Conservation (phyloP, 371 early-diverging fungal genomes). For the Syncephalastrum sp. region DNA sequence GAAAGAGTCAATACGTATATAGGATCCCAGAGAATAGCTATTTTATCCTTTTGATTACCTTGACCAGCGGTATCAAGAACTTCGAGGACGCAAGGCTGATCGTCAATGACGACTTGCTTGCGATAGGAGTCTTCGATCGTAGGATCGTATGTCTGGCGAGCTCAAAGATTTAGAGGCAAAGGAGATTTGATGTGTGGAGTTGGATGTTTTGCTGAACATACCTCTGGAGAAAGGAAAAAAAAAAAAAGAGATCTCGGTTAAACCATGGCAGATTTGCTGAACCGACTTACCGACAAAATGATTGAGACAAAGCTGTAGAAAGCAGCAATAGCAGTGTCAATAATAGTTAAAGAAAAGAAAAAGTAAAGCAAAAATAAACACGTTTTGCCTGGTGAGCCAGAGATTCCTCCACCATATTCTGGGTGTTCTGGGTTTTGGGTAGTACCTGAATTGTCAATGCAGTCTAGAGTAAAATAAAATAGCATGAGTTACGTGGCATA, state of each 20-base stretch:
- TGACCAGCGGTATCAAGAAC: conserved; percentile 96
- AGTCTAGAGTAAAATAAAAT: conserved; percentile 8
- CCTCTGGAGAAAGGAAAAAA: conserved; percentile 9
- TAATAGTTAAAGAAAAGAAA: not conserved
- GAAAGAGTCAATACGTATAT: not conserved
- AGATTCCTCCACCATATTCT: not conserved
- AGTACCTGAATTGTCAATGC: conserved; percentile 22
- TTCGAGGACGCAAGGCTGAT: conserved; percentile 89
- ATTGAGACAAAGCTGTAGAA: conserved; percentile 58
- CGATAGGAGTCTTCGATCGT: conserved; percentile 96
- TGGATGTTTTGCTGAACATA: conserved; percentile 2
- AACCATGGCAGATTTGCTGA: not conserved
- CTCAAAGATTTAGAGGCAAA: not conserved
- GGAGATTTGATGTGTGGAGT: not conserved
- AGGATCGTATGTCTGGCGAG: conserved; percentile 86
- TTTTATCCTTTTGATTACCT: conserved; percentile 40
- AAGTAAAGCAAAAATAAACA: not conserved
- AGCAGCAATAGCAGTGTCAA: too few relatives aligned
- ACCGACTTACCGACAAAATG: conserved; percentile 62
- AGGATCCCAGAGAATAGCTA: not conserved
- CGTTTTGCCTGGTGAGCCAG: not conserved
- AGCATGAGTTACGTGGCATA: conserved; percentile 5
- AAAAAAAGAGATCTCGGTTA: not conserved
- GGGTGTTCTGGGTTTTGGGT: not conserved
- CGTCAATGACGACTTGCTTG: conserved; percentile 97